Evolutionary conservation across 1,284 basidiomycete genomes (phyloP).

Genomic region (Mycena sp.): DNA sequence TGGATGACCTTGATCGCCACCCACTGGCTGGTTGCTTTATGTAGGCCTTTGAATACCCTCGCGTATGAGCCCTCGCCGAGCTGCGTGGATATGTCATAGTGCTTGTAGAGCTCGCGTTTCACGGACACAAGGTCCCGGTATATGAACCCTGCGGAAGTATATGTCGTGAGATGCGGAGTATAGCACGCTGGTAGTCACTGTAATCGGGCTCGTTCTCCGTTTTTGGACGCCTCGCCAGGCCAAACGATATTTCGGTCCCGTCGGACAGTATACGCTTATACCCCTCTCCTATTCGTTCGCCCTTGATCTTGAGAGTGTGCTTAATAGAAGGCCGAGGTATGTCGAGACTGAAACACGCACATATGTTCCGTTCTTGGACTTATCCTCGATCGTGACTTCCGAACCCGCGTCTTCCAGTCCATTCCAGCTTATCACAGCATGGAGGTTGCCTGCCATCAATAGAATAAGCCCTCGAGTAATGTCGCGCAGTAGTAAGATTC

Average conservation of each 20-base stretch:
- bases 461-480: background rate
- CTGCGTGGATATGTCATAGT: constrained; percentile 72
- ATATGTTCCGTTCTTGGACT: constrained; percentile 87
- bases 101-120: constrained; percentile 46
- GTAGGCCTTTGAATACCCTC: constrained; percentile 76
- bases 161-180: constrained; percentile 27
- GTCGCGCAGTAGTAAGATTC: background rate
- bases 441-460: constrained; percentile 62
- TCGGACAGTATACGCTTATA: constrained; percentile 67
- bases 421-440: constrained; percentile 75
- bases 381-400: constrained; percentile 75
- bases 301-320: constrained; percentile 63
- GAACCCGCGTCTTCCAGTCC: constrained; percentile 60
- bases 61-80: constrained; percentile 86
- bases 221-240: constrained; percentile 58
- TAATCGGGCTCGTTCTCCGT: constrained; percentile 62
- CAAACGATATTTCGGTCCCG: constrained; percentile 87
- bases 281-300: constrained; percentile 66
- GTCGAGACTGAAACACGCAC: constrained; percentile 54
- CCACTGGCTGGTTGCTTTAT: constrained; percentile 65
- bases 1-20: constrained; percentile 84
- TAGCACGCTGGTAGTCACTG: constrained; percentile 46
- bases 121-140: constrained; percentile 60
- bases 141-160: constrained; percentile 22
- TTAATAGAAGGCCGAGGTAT: background rate